Conservation (phyloP, 140 eudicot genomes). For the Flaveria floridana region DNA sequence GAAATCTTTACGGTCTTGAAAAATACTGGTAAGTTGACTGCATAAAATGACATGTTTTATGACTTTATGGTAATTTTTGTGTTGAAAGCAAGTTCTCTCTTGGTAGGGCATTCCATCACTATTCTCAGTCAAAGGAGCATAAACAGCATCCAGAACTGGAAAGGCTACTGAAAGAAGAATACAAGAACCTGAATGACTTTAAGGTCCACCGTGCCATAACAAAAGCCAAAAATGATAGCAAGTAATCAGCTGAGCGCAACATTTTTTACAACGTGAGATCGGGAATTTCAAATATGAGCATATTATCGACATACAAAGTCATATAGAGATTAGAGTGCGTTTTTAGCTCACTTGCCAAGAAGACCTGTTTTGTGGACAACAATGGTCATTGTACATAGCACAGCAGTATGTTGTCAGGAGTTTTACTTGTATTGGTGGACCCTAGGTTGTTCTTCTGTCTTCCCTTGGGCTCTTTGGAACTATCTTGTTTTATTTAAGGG, state of each 20-base stretch:
- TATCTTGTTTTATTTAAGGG: constrained; percentile 17
- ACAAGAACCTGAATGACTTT: constrained; percentile 69
- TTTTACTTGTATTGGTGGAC: constrained; percentile 18
- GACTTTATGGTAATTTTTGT: background rate
- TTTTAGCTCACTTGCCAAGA: constrained; percentile 21
- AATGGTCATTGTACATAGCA: constrained; percentile 34
- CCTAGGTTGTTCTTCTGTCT: constrained; percentile 25
- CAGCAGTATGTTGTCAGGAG: constrained; percentile 19
- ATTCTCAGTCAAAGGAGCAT: constrained; percentile 47
- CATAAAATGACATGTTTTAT: background rate
- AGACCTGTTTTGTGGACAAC: constrained; percentile 17
- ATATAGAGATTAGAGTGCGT: constrained; percentile 22
- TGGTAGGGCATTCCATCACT: constrained; percentile 95
- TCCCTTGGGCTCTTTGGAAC: constrained; percentile 26
- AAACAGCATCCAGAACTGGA: constrained; percentile 68
- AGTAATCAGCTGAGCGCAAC: constrained; percentile 16
- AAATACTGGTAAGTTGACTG: constrained; percentile 65
- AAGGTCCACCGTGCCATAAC: constrained; percentile 46
- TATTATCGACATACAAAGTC: constrained; percentile 5
- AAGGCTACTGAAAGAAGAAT: constrained; percentile 67
- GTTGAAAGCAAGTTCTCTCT: constrained; percentile 7
- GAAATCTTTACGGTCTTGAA: constrained; percentile 89
- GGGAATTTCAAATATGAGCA: constrained; percentile 19
- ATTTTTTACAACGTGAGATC: constrained; percentile 22
- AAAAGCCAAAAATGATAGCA: constrained; percentile 40